These are phyloP conservation scores for Phytophthora meadii DNA, from an alignment of 352 stramenopile genomes.

Conservation along the genomic window DNA sequence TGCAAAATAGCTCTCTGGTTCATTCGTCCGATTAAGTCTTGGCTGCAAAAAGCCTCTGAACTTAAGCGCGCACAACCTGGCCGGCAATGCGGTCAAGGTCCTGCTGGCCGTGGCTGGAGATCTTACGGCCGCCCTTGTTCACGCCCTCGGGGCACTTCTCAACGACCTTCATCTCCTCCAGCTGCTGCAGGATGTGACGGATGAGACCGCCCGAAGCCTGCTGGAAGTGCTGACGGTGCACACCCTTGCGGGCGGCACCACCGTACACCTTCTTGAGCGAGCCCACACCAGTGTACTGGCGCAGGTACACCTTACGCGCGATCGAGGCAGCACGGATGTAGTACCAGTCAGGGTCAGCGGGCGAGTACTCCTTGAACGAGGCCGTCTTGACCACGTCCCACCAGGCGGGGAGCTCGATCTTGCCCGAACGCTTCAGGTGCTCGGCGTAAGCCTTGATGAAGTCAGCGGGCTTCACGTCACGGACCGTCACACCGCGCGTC, in stretches of 20 bases:
- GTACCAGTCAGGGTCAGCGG: conserved; percentile 99
- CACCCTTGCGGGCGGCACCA: conserved; percentile 91
- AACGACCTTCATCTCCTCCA: conserved; percentile 99
- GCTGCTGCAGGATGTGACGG: conserved; percentile 96
- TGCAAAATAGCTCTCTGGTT: conserved; percentile 67
- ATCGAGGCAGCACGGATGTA: conserved; percentile 98
- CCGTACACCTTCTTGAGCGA: conserved; percentile 98
- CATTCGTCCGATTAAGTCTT: conserved; percentile 39
- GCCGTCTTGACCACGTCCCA: conserved; percentile 98
- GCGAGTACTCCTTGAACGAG: conserved; percentile 98
- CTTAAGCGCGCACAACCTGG: conserved; percentile 91
- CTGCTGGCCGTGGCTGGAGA: conserved; percentile 98
- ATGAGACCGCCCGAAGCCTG: conserved; percentile 97
- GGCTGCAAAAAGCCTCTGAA: conserved; percentile 36
- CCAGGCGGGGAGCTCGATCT: conserved; percentile 98
- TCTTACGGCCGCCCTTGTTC: conserved; percentile 94
- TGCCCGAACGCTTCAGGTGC: conserved; percentile 99
- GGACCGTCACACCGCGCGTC: conserved; percentile 95
- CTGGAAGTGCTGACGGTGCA: conserved; percentile 96
- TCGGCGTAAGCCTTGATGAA: conserved; percentile 99
- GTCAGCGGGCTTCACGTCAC: conserved; percentile 95
- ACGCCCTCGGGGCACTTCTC: conserved; percentile 93
- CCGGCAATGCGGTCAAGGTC: conserved; percentile 99
- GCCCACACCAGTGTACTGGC: conserved; percentile 96
- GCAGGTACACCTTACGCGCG: conserved; percentile 98